Evolutionary conservation across 2,329 filamentous ascomycete genomes (phyloP).

Genomic region (Immersiporthe knoxdaviesiana): DNA sequence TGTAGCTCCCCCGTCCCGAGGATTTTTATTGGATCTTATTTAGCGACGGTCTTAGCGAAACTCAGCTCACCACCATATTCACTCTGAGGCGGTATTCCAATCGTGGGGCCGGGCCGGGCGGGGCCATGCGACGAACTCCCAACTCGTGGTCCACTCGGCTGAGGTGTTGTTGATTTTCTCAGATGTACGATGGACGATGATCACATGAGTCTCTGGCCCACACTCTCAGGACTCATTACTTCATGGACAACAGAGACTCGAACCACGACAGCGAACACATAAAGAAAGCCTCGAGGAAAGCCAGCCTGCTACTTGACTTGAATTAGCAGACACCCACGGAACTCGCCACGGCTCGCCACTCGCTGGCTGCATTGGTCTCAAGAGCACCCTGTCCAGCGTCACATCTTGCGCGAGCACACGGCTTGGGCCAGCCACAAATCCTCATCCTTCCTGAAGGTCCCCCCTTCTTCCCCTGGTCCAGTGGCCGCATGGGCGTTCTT

Average conservation of each 20-base stretch:
- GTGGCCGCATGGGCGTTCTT: background rate
- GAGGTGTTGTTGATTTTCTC: background rate
- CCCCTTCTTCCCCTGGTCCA: background rate
- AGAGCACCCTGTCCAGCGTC: constrained; percentile 4
- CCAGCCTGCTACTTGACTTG: constrained; percentile 10
- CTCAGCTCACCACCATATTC: background rate
- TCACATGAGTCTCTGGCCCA: background rate
- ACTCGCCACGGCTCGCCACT: background rate
- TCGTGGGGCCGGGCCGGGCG: background rate
- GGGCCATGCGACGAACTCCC: background rate
- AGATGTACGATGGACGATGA: constrained; percentile 10
- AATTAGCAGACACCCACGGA: constrained; percentile 2
- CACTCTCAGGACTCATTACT: background rate
- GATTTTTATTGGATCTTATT: constrained; percentile 2
- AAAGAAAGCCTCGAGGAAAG: background rate
- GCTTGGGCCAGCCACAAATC: constrained; percentile 6
- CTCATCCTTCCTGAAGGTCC: background rate
- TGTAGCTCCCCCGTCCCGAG: constrained; percentile 13
- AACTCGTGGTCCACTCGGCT: background rate
- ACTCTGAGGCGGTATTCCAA: background rate
- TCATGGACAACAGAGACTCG: background rate
- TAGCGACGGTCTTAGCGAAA: constrained; percentile 7
- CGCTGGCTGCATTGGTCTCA: background rate
- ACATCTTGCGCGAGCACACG: constrained; percentile 4
- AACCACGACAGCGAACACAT: constrained; percentile 7